A percentile compares a stretch with the other conserved stretches of the same genome.
Conservation (phyloP, 495 filamentous ascomycete species). For the Penicillium verhagenii region DNA sequence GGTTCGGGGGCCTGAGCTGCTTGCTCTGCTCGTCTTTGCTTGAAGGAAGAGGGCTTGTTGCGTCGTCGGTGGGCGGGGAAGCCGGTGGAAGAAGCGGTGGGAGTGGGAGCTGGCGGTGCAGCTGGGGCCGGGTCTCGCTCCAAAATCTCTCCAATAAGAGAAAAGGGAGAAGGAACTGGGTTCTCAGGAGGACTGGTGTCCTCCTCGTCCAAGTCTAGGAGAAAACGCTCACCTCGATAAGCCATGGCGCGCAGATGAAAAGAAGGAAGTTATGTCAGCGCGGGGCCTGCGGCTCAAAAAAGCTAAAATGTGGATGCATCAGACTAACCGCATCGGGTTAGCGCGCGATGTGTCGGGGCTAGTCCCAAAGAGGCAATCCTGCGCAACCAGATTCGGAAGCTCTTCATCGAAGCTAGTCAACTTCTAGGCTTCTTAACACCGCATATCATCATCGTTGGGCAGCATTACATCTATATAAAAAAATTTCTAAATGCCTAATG, state of each 20-base stretch:
- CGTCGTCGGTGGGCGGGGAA: constrained; percentile 88
- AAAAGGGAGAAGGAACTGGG: constrained; percentile 26
- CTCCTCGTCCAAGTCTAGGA: constrained; percentile 51
- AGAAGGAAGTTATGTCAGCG: constrained; percentile 31
- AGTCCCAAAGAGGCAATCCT: constrained; percentile 16
- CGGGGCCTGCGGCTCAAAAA: constrained; percentile 47
- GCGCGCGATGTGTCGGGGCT: constrained; percentile 10
- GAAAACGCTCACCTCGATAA: constrained; percentile 59
- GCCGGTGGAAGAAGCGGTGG: constrained; percentile 55
- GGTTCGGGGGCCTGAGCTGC: neutral
- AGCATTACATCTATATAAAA: neutral
- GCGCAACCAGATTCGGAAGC: constrained; percentile 22
- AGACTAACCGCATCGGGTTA: constrained; percentile 17
- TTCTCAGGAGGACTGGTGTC: constrained; percentile 25
- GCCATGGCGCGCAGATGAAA: constrained; percentile 45
- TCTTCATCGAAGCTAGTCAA: neutral
- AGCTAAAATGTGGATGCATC: constrained; percentile 31
- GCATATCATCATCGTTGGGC: neutral
- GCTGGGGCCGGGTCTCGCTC: constrained; percentile 61
- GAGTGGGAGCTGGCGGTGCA: constrained; percentile 58
- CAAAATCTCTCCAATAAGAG: constrained; percentile 72
- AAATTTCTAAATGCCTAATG: no score
- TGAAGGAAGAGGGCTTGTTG: constrained; percentile 69
- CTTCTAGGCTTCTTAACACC: neutral
- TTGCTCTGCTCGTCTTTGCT: constrained; percentile 55